Evolutionary conservation across 768 basidiomycete genomes (phyloP), one percentile per base, ranked within the genome.

Genomic region (Collybia nuda): DNA sequence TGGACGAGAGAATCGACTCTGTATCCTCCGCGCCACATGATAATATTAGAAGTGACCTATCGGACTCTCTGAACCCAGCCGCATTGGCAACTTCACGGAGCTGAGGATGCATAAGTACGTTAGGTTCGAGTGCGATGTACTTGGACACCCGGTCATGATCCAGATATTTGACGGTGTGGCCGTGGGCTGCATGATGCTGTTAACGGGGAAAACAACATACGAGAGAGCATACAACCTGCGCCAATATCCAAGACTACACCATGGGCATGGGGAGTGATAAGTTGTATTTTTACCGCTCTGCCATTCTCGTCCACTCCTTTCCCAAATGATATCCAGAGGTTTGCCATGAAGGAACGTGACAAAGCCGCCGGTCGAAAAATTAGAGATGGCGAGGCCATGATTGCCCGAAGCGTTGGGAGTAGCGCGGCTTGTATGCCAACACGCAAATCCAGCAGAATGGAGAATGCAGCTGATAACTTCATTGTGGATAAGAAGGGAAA

Each of bases 101-200:
- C 28, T 71, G 60, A 4, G 67, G 49, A 59, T 90, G 86, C 86
- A 89, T 87, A 47, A 69, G 64, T 4, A 54, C 47, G 56, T 89
- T 90, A 5, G 89, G 88, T 58, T 90, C 88, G 5, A 90, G 62
- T 1, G 87, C 88, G 42, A 90, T 69, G 55, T 90, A 90, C 61
- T 72, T 80, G 1, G 79, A 76, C 17, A 90, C 83, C 23, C 66
- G 69, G 1, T 58, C 52, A 28, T 38, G 52, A 24, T 62, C 69
- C 49, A 92, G 76, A 57, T 90, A 90, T 24, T 70, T 71, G 11
- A 76, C 67, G 0, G 78, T 80, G 58, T 88, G 86, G 0, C 89
- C 88, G 50, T 80, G 72, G 0, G 84, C 87, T 87, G 21, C n/a
- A 40, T 28, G 6, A 26, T 15, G 8, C 6, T 15, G 14, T 39